These are phyloP conservation scores for Glutinoglossum americanum DNA, from an alignment of 495 filamentous ascomycete genomes.

Conservation along the genomic window DNA sequence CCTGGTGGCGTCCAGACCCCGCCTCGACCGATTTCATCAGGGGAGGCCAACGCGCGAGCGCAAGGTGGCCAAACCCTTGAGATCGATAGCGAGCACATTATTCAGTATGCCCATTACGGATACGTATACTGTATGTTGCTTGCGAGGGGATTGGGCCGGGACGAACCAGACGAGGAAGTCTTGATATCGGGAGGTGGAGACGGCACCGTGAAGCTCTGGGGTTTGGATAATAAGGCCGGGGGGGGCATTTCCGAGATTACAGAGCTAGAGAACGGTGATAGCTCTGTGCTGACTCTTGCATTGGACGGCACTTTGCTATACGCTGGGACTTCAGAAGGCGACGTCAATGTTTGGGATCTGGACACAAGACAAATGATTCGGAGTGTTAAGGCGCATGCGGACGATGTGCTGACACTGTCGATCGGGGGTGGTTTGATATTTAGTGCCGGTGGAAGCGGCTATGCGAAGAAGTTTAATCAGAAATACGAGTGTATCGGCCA, in stretches of 20 bases:
- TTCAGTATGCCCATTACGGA: constrained; percentile 79
- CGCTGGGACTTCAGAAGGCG: constrained; percentile 69
- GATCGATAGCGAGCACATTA: constrained; percentile 62
- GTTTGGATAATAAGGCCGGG: constrained; percentile 29
- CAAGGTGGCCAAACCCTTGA: constrained; percentile 47
- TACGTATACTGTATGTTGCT: constrained; percentile 92
- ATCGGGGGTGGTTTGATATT: constrained; percentile 71
- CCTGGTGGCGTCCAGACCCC: constrained; percentile 62
- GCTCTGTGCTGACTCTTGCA: constrained; percentile 60
- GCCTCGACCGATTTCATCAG: constrained; percentile 23
- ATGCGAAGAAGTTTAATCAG: constrained; percentile 68
- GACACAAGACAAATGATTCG: constrained; percentile 82
- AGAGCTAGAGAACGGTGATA: constrained; percentile 55
- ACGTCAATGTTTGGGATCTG: constrained; percentile 89
- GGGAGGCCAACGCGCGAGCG: constrained; percentile 13
- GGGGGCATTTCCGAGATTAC: constrained; percentile 36
- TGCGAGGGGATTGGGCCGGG: constrained; percentile 38
- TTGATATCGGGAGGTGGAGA: constrained; percentile 85
- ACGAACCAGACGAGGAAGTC: constrained; percentile 42
- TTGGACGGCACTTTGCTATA: constrained; percentile 79
- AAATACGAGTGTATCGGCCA: constrained; percentile 65
- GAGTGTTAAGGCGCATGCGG: constrained; percentile 55
- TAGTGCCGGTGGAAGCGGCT: constrained; percentile 59
- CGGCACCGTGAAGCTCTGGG: constrained; percentile 82
- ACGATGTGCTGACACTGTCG: constrained; percentile 67